Percentiles rank a stretch among this genome's conserved stretches.
phyloP scores from a whole-genome alignment of 176 grass and related monocot species.

The Carex parvula region DNA sequence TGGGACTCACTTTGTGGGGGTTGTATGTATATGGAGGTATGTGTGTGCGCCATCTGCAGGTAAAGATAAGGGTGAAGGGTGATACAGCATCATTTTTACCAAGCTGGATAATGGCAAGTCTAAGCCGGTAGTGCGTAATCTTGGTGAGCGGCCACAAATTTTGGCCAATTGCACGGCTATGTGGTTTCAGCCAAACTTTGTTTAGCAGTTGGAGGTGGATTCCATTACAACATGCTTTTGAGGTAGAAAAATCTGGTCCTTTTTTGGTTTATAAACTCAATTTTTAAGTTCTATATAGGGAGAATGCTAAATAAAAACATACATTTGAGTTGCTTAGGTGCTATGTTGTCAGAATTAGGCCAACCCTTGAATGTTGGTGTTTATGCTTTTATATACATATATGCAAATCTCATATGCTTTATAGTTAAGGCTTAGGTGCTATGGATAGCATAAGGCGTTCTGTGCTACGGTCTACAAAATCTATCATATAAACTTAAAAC shows the following conservation, averaged over 20 bases:
- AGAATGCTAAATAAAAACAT: neutral
- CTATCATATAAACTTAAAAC: too few species aligned
- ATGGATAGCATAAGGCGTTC: too few species aligned
- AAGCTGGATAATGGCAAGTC: neutral
- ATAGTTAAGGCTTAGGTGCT: too few species aligned
- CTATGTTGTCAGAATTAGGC: neutral
- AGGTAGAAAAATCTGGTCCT: neutral
- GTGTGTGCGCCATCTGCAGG: too few species aligned
- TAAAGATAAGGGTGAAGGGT: neutral
- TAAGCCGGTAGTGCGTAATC: neutral
- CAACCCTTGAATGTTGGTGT: neutral
- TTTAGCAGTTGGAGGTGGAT: neutral
- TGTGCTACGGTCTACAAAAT: too few species aligned
- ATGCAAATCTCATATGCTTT: too few species aligned
- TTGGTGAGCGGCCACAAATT: neutral
- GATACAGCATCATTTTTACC: neutral
- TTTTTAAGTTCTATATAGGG: neutral
- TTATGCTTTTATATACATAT: neutral
- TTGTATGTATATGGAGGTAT: neutral
- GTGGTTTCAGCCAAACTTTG: conserved; percentile 3
- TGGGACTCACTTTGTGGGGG: neutral
- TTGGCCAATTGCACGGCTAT: conserved; percentile 1
- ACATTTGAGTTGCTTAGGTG: neutral
- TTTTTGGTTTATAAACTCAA: neutral
- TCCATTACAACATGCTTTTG: neutral